These are phyloP conservation scores for Neurospora sp. DNA, from an alignment of 495 filamentous ascomycete genomes.

Conservation along the genomic window DNA sequence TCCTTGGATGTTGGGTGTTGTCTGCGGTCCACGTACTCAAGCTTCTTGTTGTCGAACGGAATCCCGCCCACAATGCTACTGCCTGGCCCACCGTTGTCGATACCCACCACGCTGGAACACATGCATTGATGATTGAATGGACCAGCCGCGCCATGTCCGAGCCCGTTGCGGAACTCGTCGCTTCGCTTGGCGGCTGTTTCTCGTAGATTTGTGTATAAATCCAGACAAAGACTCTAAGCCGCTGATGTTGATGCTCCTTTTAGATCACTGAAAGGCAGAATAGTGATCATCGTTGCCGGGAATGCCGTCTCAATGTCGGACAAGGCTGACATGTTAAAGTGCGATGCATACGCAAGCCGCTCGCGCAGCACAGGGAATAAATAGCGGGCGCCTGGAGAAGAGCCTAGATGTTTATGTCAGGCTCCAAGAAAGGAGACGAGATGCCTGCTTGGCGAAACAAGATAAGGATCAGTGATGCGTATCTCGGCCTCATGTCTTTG, in stretches of 20 bases:
- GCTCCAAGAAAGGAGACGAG: conserved; percentile 8
- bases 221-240: not conserved
- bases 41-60: not conserved
- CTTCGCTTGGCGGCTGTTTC: not conserved
- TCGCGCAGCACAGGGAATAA: conserved; percentile 6
- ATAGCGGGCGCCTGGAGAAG: not conserved
- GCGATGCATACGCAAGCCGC: conserved; percentile 22
- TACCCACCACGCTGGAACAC: not conserved
- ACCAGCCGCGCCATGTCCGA: not conserved
- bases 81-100: not conserved
- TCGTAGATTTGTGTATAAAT: not conserved
- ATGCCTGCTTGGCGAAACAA: conserved; percentile 23
- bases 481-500: not conserved
- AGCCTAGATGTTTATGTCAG: not conserved
- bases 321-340: not conserved
- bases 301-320: not conserved
- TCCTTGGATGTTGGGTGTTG: not conserved
- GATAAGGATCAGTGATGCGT: not conserved
- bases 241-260: not conserved
- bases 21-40: not conserved
- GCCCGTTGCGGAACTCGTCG: not conserved
- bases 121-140: not conserved
- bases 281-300: not conserved
- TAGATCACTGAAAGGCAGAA: not conserved
- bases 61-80: not conserved